phyloP scores from a whole-genome alignment of 306 rosid species.

The Cicer cuneatum region DNA sequence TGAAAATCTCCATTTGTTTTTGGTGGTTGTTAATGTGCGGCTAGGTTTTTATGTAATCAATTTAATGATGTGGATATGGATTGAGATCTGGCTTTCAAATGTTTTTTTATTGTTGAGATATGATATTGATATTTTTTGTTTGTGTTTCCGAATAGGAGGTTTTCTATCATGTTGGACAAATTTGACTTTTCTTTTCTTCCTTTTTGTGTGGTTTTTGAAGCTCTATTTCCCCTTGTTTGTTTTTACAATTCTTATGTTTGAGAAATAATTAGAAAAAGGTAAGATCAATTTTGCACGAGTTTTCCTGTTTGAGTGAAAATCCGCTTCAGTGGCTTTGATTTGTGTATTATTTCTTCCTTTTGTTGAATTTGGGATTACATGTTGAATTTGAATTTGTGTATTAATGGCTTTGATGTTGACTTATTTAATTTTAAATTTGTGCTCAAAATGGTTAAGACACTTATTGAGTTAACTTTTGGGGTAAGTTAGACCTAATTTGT shows the following conservation, averaged over 20 bases:
- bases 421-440: neutral
- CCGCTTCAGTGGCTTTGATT: conserved; percentile 5
- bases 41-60: neutral
- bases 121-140: neutral
- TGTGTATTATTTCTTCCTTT: neutral
- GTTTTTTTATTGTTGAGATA: neutral
- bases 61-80: neutral
- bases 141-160: conserved; percentile 2
- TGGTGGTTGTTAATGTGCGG: neutral
- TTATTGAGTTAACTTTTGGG: neutral
- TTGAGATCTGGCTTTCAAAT: neutral
- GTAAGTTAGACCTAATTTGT: neutral
- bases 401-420: neutral
- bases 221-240: neutral
- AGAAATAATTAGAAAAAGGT: conserved; percentile 8
- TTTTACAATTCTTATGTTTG: neutral
- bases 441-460: neutral
- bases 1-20: neutral
- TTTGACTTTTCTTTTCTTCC: neutral
- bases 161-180: neutral
- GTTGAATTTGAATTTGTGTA: no score
- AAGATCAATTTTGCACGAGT: neutral
- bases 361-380: neutral
- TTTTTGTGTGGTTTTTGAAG: neutral
- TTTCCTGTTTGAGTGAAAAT: neutral